Evolutionary conservation across 164 flowering plant species (phyloP).

Genomic region (Liriodendron chinense): DNA sequence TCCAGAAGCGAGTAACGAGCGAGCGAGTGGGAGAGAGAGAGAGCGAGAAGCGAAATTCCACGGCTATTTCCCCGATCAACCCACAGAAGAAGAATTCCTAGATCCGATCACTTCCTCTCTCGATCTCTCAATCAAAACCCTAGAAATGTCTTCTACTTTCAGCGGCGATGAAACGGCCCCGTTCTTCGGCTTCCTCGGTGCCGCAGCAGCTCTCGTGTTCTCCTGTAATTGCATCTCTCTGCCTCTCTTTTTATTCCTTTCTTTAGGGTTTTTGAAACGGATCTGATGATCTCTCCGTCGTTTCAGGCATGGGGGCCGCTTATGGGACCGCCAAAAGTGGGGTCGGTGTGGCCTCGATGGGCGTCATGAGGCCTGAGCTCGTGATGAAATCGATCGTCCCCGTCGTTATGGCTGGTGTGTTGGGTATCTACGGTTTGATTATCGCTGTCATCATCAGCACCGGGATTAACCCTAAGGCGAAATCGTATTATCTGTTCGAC

Average conservation of each 20-base stretch:
- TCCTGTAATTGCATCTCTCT: slow-evolving; percentile 42
- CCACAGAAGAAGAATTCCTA: slow-evolving; percentile 2
- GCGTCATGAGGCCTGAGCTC: slow-evolving; percentile 92
- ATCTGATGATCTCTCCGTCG: slow-evolving; percentile 8
- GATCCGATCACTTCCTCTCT: slow-evolving; percentile 18
- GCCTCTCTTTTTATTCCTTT: neutral
- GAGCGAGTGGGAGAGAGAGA: neutral
- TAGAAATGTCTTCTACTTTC: slow-evolving; percentile 43
- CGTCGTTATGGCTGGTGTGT: slow-evolving; percentile 92
- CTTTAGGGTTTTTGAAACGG: slow-evolving; percentile 1
- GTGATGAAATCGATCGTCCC: slow-evolving; percentile 94
- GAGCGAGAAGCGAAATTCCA: neutral
- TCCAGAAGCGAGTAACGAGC: neutral
- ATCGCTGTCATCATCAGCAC: slow-evolving; percentile 89
- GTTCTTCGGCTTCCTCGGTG: slow-evolving; percentile 85
- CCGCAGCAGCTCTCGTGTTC: slow-evolving; percentile 84
- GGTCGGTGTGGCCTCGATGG: slow-evolving; percentile 92
- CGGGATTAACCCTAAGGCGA: slow-evolving; percentile 87
- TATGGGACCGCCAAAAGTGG: slow-evolving; percentile 94
- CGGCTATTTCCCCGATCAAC: neutral
- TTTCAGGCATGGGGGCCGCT: slow-evolving; percentile 88
- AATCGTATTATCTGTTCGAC: slow-evolving; percentile 76
- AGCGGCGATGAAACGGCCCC: slow-evolving; percentile 87
- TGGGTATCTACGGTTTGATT: slow-evolving; percentile 85
- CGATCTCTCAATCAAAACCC: slow-evolving; percentile 2